A percentile compares a stretch with the other conserved stretches of the same genome.
phyloP scores from a whole-genome alignment of 2,329 filamentous ascomycete genomes.

The Macrophomina phaseolina region DNA sequence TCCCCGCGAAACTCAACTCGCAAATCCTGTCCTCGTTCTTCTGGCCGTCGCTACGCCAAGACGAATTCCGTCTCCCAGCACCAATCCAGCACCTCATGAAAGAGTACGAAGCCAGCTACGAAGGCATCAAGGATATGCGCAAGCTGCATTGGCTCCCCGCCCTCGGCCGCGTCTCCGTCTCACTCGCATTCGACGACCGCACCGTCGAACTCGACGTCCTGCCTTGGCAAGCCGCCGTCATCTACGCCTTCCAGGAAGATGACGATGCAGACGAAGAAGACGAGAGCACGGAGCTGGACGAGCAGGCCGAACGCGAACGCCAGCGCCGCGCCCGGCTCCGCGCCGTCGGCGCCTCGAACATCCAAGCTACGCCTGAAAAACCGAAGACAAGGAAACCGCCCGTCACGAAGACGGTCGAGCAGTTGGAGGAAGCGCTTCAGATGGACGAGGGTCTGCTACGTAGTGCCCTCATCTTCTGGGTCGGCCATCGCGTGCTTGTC shows the following conservation, averaged over 20 bases:
- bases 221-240: constrained; percentile 86
- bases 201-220: constrained; percentile 73
- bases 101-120: constrained; percentile 76
- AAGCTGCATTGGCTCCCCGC: constrained; percentile 89
- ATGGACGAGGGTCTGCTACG: constrained; percentile 77
- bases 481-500: constrained; percentile 67
- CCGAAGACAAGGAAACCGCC: neutral
- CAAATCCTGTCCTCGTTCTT: constrained; percentile 92
- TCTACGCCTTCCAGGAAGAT: constrained; percentile 75
- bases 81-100: constrained; percentile 66
- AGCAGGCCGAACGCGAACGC: constrained; percentile 32
- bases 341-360: constrained; percentile 44
- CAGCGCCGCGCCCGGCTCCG: constrained; percentile 32
- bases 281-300: neutral
- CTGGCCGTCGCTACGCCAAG: constrained; percentile 82
- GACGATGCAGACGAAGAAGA: constrained; percentile 36
- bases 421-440: constrained; percentile 62
- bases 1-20: constrained; percentile 65
- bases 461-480: constrained; percentile 73
- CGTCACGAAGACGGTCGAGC: constrained; percentile 47
- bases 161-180: constrained; percentile 78
- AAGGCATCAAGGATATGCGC: constrained; percentile 78
- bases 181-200: constrained; percentile 83
- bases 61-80: constrained; percentile 68
- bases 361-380: constrained; percentile 19